Evolutionary conservation across 495 filamentous ascomycete species (phyloP), one percentile per base, ranked within the genome.

Genomic region (Penicillium paradoxum): DNA sequence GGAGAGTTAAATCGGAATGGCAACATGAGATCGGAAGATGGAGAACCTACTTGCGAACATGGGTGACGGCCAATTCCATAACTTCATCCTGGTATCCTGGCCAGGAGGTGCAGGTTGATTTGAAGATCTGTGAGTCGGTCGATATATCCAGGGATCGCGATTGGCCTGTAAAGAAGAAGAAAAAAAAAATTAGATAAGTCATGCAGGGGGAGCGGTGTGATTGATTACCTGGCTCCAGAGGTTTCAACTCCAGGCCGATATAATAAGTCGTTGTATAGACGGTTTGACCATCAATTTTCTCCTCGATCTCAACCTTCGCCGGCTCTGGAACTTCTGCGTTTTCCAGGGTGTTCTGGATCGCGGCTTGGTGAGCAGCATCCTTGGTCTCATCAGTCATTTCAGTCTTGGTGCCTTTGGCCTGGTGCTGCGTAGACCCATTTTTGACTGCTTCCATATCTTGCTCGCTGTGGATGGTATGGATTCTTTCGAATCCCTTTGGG

Each of bases 231-330:
- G 62, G 67, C 34, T 72, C 67, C 11, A 71, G 48, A 21, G 57
- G 62, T 41, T 69, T 67, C 41, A 82, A 75, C 65, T 91, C 87
- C 36, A 96, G 72, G 24, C 91, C 91, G 59, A 96, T 84, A 63
- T 95, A 96, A 56, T 88, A 90, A 11, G 90, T 95, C 25, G 87
- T 90, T 0, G 90, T 95, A 62, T 87, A 92, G 15, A 95, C 81
- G 49, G 73, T 85, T 24, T 68, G 66, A 27, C 54, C 62, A 15
- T 71, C 64, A 19, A 48, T 58, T 34, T 54, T 45, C n/a, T 41
- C 51, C 34, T 68, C 71, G 4, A 59, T 48, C 15, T 76, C 73
- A 51, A 73, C 64, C 44, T 70, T 62, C 13, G 67, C 62, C 9
- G 64, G 60, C 22, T 76, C 68, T 40, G 77, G 63, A 9, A 68